Percentiles rank a stretch among this genome's conserved stretches.
Evolutionary conservation across 371 early-diverging fungal species (phyloP).

Genomic region (Choanephora cucurbitarum): DNA sequence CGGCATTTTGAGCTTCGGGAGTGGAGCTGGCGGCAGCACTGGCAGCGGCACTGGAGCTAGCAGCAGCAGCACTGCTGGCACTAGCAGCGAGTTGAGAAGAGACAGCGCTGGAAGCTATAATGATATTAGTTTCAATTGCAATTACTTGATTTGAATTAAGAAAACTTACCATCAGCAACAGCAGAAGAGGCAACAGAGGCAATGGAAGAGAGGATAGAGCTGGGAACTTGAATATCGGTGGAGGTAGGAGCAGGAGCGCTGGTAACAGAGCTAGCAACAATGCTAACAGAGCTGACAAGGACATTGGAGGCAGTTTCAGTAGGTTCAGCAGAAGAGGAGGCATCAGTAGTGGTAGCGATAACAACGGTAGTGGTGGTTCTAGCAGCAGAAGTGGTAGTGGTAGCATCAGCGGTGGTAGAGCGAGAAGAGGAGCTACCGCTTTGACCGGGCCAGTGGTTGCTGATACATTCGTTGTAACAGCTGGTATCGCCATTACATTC

Average conservation of each 20-base stretch:
- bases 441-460: constrained; percentile 23
- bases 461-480: constrained; percentile 23
- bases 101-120: constrained; percentile 3
- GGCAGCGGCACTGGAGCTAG: not conserved
- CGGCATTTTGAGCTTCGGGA: constrained; percentile 1
- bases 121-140: too few species aligned
- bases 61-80: constrained; percentile 2
- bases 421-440: not conserved
- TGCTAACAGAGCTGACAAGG: not conserved
- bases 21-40: constrained; percentile 13
- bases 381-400: not conserved
- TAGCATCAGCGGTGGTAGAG: not conserved
- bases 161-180: not conserved
- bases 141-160: not conserved
- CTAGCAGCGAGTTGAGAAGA: constrained; percentile 2
- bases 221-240: not conserved
- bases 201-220: constrained; percentile 4
- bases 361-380: too few species aligned
- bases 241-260: not conserved
- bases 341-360: not conserved
- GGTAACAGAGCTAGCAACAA: not conserved
- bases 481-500: constrained; percentile 12
- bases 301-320: not conserved
- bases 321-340: not conserved
- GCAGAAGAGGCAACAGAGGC: constrained; percentile 10